phyloP scores from a whole-genome alignment of 768 basidiomycete species.

The Chalciporus sphaerocephalus region DNA sequence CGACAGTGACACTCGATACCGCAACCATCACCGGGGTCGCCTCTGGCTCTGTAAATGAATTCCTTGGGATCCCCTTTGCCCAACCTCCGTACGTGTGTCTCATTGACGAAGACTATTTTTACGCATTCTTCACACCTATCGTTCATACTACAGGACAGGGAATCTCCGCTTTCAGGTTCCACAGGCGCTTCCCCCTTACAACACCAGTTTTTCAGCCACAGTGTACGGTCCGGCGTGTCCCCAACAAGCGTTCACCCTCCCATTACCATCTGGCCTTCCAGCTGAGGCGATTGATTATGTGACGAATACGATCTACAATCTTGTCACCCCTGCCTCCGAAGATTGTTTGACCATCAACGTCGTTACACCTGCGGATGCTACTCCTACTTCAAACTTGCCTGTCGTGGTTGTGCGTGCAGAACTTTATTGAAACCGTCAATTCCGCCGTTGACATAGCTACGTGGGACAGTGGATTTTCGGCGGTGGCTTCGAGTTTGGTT shows the following conservation, averaged over 20 bases:
- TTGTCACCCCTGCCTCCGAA: constrained; percentile 35
- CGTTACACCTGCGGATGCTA: constrained; percentile 40
- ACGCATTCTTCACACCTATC: not conserved
- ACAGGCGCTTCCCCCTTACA: constrained; percentile 4
- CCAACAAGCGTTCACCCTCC: constrained; percentile 4
- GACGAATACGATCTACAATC: constrained; percentile 27
- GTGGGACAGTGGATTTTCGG: constrained; percentile 31
- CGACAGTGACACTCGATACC: constrained; percentile 25
- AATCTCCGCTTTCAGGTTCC: constrained; percentile 34
- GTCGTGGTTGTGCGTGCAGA: constrained; percentile 45
- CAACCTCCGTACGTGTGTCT: constrained; percentile 32
- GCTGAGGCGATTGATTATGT: constrained; percentile 17
- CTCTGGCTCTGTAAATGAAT: constrained; percentile 25
- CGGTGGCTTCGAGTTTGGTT: constrained; percentile 35
- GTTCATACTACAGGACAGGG: constrained; percentile 22
- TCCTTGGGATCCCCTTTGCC: constrained; percentile 42
- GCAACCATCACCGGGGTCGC: constrained; percentile 27
- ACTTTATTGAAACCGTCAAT: not conserved
- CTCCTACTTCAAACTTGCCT: constrained; percentile 42
- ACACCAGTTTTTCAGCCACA: constrained; percentile 4
- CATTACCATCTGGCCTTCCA: constrained; percentile 11
- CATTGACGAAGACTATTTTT: not conserved
- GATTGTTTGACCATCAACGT: constrained; percentile 56
- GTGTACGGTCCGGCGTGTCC: constrained; percentile 9
- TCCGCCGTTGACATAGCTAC: not conserved